Evolutionary conservation across 345 rosid species (phyloP).

Genomic region (Viola odorata): DNA sequence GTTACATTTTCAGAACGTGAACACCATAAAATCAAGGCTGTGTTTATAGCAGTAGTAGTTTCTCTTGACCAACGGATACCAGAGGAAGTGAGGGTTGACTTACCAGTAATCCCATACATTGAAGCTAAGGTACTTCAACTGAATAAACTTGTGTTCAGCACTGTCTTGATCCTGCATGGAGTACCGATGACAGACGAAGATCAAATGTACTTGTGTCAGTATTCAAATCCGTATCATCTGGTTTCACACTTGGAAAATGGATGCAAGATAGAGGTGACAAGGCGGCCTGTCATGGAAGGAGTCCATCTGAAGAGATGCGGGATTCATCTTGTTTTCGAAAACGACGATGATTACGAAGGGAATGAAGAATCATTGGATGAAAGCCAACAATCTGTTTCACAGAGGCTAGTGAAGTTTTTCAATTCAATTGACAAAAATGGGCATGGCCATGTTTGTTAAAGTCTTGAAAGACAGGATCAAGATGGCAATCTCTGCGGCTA

Average conservation of each 20-base stretch:
- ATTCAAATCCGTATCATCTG: constrained; percentile 24
- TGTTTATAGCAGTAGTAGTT: constrained; percentile 45
- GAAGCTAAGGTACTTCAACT: constrained; percentile 31
- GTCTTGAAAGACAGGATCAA: background rate
- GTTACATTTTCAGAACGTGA: constrained; percentile 27
- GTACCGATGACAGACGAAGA: constrained; percentile 39
- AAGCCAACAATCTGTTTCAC: constrained; percentile 32
- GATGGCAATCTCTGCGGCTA: too few relatives aligned
- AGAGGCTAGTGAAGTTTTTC: constrained; percentile 37
- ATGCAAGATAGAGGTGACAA: constrained; percentile 25
- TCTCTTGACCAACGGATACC: constrained; percentile 27
- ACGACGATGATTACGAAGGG: constrained; percentile 42
- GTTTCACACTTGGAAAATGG: constrained; percentile 35
- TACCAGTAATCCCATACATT: constrained; percentile 34
- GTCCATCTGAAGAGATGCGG: constrained; percentile 38
- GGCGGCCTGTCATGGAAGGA: constrained; percentile 24
- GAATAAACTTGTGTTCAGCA: background rate
- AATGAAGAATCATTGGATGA: constrained; percentile 36
- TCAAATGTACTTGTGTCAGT: constrained; percentile 53
- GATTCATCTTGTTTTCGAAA: constrained; percentile 36
- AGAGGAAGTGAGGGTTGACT: constrained; percentile 7
- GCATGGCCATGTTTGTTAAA: background rate
- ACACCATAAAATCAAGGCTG: constrained; percentile 35
- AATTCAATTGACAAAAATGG: constrained; percentile 17
- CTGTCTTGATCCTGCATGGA: constrained; percentile 33